Evolutionary conservation across 164 flowering plant species (phyloP), one percentile per base, ranked within the genome.

Genomic region (Aristolochia contorta): DNA sequence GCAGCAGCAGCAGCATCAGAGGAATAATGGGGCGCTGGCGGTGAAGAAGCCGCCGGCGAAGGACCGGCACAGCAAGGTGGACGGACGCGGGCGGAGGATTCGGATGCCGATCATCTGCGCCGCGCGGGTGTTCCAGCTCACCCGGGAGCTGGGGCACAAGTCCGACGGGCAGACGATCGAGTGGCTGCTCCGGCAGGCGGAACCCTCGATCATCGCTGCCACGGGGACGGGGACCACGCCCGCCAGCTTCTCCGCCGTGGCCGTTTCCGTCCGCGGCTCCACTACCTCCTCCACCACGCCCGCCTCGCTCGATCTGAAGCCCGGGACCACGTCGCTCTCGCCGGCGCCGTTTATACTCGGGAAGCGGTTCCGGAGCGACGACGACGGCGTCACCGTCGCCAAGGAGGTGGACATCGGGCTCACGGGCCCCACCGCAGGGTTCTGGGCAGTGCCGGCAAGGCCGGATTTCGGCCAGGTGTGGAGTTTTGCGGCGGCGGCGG

Each of bases 31-130:
- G 0, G 71, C 82, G 0, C 47, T 81, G 13, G 62, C 80, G 0
- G 89, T 79, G n/a, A 86, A 86, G 72, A 89, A 89, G 71, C 78
- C 92, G 2, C 91, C 96, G 41, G 74, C 93, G 14, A 89, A 89
- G 70, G 96, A 89, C 75, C 79, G 96, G 0, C 96, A 89, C 80
- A 84, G 91, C 76, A 89, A 89, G 67, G 96, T 89, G 24, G 91
- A 89, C 67, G 96, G 96, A 0, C 80, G 96, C 0, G 96, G 96
- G 0, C 69, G 93, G 25, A 77, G 96, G 48, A 89, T 89, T 56
- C 80, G 96, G 54, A 89, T 89, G 96, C 96, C 96, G 24, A 89
- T 89, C 66, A 83, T 89, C 9, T 89, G 96, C 71, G 92, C 96
- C 8, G 91, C 96, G 0, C 72, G 93, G 8, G 96, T 84, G 2